Base-by-base conservation (phyloP, 495 filamentous ascomycete species). In the Xylaria acuta region DNA sequence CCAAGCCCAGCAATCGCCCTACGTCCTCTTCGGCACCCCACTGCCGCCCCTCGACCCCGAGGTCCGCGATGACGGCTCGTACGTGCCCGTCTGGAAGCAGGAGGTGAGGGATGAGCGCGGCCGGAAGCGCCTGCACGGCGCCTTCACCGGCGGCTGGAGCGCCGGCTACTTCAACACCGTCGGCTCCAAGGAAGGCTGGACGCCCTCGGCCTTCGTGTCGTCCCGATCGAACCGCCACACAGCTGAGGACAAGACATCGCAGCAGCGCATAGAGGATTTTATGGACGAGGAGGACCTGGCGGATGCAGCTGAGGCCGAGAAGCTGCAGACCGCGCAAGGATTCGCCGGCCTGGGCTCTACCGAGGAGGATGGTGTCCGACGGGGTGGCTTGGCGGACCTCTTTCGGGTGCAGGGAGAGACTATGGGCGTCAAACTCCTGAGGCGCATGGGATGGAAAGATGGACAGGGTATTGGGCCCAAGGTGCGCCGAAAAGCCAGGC, bases 151-250 rank as follows among this genome's bases (percentile, higher is more conserved):
- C 73, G 96, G 96, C 34, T 99, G 92, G 80, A 97, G 94, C 83
- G 97, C 96, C 82, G 96, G 96, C 72, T 98, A 99, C 81, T 98
- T 96, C 85, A 98, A 98, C 78, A 97, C 94, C 14, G 97, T 97
- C 75, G 97, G 96, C 38, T 97, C 94, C 9, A 98, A 98, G 82
- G 95, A 99, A 87, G 96, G 96, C 83, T 99, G 95, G 95, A 92
- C 92, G 16, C 96, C 96, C 9, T 87, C 93, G 16, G 91, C 92
- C 7, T 99, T 98, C 77, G 91, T 97, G 43, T 98, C 94, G 5
- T 97, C 96, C 47, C 92, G 96, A 0, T 82, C 90, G 49, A 93
- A 93, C 73, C 91, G 93, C 60, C 88, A 88, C 67, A 92, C 93
- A 74, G 90, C 95, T 84, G 86, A 81, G 32, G 69, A 83, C 18